Evolutionary conservation across 306 rosid species (phyloP).

Genomic region (Sicyos baderoa): DNA sequence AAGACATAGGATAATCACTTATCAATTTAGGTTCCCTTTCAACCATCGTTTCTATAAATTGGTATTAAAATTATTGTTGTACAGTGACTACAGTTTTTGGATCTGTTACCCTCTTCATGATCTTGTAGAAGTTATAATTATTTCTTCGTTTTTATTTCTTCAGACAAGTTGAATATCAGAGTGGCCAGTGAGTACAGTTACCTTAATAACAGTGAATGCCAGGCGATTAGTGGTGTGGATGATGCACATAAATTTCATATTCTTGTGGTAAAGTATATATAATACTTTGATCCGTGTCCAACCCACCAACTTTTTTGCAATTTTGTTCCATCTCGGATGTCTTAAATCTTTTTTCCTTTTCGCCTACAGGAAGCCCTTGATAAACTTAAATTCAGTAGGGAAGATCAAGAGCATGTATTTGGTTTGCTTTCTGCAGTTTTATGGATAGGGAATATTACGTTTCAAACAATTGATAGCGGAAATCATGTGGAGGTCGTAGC

Average conservation of each 20-base stretch:
- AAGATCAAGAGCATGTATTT: slow-evolving; percentile 69
- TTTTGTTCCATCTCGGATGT: slow-evolving; percentile 14
- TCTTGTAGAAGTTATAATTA: background rate
- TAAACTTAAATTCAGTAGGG: slow-evolving; percentile 44
- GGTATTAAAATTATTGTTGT: background rate
- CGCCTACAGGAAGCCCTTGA: slow-evolving; percentile 60
- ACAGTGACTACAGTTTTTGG: slow-evolving; percentile 7
- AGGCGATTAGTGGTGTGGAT: slow-evolving; percentile 59
- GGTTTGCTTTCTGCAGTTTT: slow-evolving; percentile 62
- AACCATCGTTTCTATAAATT: background rate
- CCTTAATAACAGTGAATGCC: slow-evolving; percentile 81
- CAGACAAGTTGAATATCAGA: slow-evolving; percentile 71
- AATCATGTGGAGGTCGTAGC: slow-evolving; percentile 64
- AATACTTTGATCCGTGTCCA: slow-evolving; percentile 18
- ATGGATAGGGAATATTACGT: slow-evolving; percentile 95
- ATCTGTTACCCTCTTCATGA: slow-evolving; percentile 2
- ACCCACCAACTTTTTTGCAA: slow-evolving; percentile 13
- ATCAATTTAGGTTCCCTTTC: background rate
- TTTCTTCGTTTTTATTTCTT: slow-evolving; percentile 23
- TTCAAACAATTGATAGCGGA: slow-evolving; percentile 49
- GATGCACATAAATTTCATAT: slow-evolving; percentile 31
- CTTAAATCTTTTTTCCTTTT: slow-evolving; percentile 7
- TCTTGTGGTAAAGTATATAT: slow-evolving; percentile 51
- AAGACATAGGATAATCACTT: background rate
- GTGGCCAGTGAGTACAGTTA: slow-evolving; percentile 64